Conservation (phyloP, 75 land plant species). For the Azolla pinnata region DNA sequence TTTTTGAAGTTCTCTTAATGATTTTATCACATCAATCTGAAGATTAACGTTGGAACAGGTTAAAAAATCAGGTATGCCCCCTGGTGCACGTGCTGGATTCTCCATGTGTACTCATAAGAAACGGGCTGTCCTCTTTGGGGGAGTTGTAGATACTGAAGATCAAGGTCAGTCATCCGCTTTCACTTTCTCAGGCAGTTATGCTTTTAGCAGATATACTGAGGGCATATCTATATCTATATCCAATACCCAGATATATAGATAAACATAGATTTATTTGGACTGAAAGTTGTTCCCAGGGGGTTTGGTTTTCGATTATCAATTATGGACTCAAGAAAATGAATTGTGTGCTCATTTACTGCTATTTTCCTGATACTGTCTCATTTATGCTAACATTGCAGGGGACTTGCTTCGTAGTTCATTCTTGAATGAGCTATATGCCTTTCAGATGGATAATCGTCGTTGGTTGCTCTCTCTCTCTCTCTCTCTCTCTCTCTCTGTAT, state of each 20-base stretch:
- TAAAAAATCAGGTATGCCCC: slow-evolving; percentile 94
- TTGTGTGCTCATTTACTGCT: neutral
- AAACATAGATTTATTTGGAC: neutral
- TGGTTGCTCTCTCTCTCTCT: slow-evolving; percentile 42
- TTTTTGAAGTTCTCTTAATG: neutral
- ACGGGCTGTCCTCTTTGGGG: slow-evolving; percentile 92
- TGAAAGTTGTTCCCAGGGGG: neutral
- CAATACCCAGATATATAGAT: neutral
- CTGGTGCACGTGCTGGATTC: slow-evolving; percentile 98
- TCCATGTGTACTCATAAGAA: slow-evolving; percentile 95
- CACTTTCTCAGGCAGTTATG: too few relatives aligned
- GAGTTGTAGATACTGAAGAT: slow-evolving; percentile 89
- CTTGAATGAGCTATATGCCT: slow-evolving; percentile 90
- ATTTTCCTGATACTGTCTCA: neutral
- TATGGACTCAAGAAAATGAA: neutral
- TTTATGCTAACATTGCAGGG: slow-evolving; percentile 32
- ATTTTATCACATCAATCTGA: neutral
- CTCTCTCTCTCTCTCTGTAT: neutral
- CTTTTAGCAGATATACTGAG: too few relatives aligned
- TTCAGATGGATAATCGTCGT: slow-evolving; percentile 82
- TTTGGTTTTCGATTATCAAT: neutral
- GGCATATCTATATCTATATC: neutral
- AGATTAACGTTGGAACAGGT: slow-evolving; percentile 36
- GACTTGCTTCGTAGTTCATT: slow-evolving; percentile 78
- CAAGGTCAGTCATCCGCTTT: too few relatives aligned